phyloP scores from a whole-genome alignment of 257 asterid genomes.

The Salvia splendens region DNA sequence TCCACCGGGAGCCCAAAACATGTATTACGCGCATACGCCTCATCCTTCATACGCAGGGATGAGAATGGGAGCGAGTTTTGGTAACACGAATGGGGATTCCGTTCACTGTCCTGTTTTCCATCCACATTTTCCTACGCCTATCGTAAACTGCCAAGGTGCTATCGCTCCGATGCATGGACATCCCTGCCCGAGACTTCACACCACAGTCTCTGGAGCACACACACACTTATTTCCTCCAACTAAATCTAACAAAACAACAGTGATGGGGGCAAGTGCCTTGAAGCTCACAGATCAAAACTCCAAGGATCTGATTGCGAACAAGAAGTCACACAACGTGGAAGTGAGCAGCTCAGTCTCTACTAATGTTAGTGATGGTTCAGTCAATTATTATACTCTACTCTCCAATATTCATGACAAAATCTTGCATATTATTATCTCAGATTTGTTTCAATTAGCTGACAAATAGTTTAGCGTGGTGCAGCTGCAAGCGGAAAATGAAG shows the following conservation, averaged over 20 bases:
- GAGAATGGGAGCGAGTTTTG: constrained; percentile 42
- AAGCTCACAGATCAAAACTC: too few relatives aligned
- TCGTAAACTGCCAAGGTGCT: constrained; percentile 27
- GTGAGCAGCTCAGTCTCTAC: not conserved
- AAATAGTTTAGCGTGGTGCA: too few relatives aligned
- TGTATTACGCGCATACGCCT: constrained; percentile 58
- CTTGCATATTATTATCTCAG: too few relatives aligned
- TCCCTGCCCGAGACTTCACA: too few relatives aligned
- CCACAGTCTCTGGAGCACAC: too few relatives aligned
- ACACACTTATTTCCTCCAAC: constrained; percentile 43
- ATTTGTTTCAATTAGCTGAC: too few relatives aligned
- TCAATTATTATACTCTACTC: not conserved
- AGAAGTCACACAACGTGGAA: not conserved
- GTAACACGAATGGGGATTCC: constrained; percentile 49
- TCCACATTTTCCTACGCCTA: not conserved
- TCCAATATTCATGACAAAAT: too few relatives aligned
- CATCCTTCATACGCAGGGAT: constrained; percentile 55
- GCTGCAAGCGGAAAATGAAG: too few relatives aligned
- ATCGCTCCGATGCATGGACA: constrained; percentile 44
- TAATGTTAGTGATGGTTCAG: constrained; percentile 49
- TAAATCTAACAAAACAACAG: constrained; percentile 26
- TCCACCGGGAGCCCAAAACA: too few relatives aligned
- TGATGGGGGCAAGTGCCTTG: constrained; percentile 15
- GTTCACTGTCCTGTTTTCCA: constrained; percentile 52
- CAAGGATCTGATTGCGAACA: constrained; percentile 21